These are phyloP conservation scores for Fusarium tjaetaba DNA, from an alignment of 2,329 filamentous ascomycete genomes.

Conservation along the genomic window DNA sequence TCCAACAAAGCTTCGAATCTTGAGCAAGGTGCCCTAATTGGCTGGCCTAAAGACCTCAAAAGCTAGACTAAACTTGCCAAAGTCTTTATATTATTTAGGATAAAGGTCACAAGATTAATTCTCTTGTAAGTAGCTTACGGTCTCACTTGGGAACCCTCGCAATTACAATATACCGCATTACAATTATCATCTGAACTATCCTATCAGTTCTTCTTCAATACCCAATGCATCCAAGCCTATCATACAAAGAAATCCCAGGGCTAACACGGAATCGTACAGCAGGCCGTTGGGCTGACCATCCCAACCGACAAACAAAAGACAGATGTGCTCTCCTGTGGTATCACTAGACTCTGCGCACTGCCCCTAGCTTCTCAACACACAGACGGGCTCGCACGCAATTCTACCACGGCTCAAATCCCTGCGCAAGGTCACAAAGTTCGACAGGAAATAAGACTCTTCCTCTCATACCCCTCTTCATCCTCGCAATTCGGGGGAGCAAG, in stretches of 20 bases:
- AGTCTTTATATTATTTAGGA: background rate
- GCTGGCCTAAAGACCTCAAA: background rate
- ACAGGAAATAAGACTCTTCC: constrained; percentile 23
- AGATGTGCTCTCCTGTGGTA: constrained; percentile 55
- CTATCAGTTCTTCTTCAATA: background rate
- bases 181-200: background rate
- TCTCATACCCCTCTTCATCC: constrained; percentile 1
- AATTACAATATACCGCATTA: background rate
- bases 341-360: background rate
- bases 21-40: background rate
- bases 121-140: background rate
- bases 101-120: background rate
- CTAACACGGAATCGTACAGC: background rate
- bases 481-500: background rate
- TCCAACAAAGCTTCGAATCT: background rate
- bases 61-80: too few relatives aligned
- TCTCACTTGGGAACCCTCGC: background rate
- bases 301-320: constrained; percentile 72
- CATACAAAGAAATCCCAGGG: background rate
- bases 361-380: background rate
- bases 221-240: background rate
- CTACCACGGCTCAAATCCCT: background rate
- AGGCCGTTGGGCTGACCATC: constrained; percentile 66
- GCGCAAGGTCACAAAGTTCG: constrained; percentile 1
- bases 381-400: background rate